Evolutionary conservation across 164 flowering plant genomes (phyloP), one percentile per base, ranked within the genome.

Genomic region (Akebia trifoliata): DNA sequence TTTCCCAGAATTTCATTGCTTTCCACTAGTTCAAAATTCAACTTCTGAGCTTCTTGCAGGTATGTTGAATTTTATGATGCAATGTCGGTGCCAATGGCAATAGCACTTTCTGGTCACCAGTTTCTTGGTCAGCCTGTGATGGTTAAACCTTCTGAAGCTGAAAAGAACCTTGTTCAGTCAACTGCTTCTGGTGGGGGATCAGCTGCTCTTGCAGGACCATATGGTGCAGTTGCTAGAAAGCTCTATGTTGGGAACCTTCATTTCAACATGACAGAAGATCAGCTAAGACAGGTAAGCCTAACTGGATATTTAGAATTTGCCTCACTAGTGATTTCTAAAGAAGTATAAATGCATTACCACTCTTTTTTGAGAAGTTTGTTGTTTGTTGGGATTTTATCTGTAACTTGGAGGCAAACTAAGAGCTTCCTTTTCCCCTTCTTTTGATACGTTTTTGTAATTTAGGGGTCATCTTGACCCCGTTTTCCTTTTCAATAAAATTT

Each of bases 21-120:
- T 62, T 52, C 8, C 40, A 37, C 3, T 46, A 7, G 50, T 46
- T 46, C 2, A 22, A 8, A n/a, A n/a, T n/a, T n/a, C n/a, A n/a
- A n/a, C n/a, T n/a, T n/a, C n/a, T n/a, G n/a, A n/a, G n/a, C n/a
- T 8, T 42, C 9, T 49, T 71, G 72, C 83, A 85, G 88, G 55
- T 72, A 62, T 64, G 75, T 90, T 70, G 97, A 90, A 57, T 90
- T 90, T 68, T 84, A 81, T 76, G 97, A 90, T 74, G 86, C 77
- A 8, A 82, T 87, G 94, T 87, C 94, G 35, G 97, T 90, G 50
- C 97, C 97, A 9, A 87, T 85, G 91, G 97, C 95, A 57, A 90
- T 90, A 50, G 95, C 97, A 42, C 78, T 90, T 20, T 87, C 97
- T 69, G 97, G 97, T n/a, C 95, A 87, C 28, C 80, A 67, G 42